These are phyloP conservation scores for Meredithiella fracta DNA, from an alignment of 2,329 filamentous ascomycete genomes.

Conservation along the genomic window DNA sequence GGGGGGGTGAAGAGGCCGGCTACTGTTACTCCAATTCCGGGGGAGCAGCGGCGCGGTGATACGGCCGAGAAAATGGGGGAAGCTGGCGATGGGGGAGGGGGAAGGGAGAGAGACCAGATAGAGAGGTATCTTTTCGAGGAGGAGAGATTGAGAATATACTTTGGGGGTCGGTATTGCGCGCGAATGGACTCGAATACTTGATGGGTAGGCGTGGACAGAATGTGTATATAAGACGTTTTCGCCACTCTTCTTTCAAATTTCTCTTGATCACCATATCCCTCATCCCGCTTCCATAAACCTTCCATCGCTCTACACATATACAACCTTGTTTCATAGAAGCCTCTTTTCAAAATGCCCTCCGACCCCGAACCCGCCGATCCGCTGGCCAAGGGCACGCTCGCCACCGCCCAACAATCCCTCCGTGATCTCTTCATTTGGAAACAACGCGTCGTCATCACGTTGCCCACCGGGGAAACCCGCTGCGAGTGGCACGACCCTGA, in stretches of 20 bases:
- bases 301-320: slow-evolving; percentile 3
- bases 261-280: not conserved
- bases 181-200: no score
- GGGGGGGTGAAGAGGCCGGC: no score
- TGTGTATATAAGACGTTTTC: no score
- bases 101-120: not conserved
- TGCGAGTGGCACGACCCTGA: slow-evolving; percentile 54
- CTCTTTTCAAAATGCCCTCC: not conserved
- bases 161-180: no score
- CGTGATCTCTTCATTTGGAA: slow-evolving; percentile 57
- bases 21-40: not conserved
- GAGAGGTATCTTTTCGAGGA: not conserved
- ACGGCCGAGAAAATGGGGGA: not conserved
- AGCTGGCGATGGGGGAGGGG: not conserved
- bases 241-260: not conserved
- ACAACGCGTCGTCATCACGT: slow-evolving; percentile 51
- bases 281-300: not conserved
- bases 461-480: slow-evolving; percentile 45
- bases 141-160: not conserved
- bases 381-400: slow-evolving; percentile 45
- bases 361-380: slow-evolving; percentile 43
- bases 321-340: not conserved
- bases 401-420: slow-evolving; percentile 48
- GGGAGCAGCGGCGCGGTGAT: not conserved
- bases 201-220: no score